A percentile compares a stretch with the other conserved stretches of the same genome.
These are phyloP conservation scores for Populus alba DNA, from an alignment of 345 rosid species.

Conservation along the genomic window DNA sequence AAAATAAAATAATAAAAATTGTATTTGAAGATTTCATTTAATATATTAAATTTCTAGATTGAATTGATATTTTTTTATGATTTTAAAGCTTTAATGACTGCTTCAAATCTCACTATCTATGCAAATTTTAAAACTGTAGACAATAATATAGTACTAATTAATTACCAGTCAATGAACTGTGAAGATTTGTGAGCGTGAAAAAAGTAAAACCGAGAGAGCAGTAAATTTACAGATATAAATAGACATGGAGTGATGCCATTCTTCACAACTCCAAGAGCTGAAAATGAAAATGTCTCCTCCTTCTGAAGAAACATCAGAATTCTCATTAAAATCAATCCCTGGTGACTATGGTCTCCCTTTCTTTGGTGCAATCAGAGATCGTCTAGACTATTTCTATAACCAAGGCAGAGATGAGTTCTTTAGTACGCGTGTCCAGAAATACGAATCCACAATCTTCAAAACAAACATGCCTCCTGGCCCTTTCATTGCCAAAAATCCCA, in stretches of 20 bases:
- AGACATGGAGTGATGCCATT: no score
- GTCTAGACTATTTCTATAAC: slow-evolving; percentile 46
- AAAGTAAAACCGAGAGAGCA: neutral
- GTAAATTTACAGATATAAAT: neutral
- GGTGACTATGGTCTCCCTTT: slow-evolving; percentile 37
- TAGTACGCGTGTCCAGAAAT: slow-evolving; percentile 13
- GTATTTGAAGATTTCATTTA: no score
- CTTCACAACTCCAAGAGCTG: neutral
- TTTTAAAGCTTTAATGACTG: no score
- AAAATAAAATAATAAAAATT: neutral
- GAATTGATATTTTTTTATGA: no score
- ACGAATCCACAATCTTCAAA: slow-evolving; percentile 36
- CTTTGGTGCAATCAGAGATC: slow-evolving; percentile 42
- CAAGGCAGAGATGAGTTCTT: slow-evolving; percentile 44
- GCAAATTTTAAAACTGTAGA: no score
- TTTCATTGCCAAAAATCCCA: slow-evolving; percentile 32
- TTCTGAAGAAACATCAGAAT: neutral
- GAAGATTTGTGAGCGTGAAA: neutral
- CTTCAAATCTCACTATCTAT: no score
- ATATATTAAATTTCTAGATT: no score
- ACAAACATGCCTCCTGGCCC: slow-evolving; percentile 60
- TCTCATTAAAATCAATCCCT: slow-evolving; percentile 32
- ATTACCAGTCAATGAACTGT: neutral
- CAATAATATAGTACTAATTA: no score
- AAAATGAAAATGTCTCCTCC: slow-evolving; percentile 24